Percentiles rank a stretch among this genome's conserved stretches.
These are phyloP conservation scores for Sarcodon aspratus DNA, from an alignment of 768 basidiomycete genomes.

Conservation along the genomic window DNA sequence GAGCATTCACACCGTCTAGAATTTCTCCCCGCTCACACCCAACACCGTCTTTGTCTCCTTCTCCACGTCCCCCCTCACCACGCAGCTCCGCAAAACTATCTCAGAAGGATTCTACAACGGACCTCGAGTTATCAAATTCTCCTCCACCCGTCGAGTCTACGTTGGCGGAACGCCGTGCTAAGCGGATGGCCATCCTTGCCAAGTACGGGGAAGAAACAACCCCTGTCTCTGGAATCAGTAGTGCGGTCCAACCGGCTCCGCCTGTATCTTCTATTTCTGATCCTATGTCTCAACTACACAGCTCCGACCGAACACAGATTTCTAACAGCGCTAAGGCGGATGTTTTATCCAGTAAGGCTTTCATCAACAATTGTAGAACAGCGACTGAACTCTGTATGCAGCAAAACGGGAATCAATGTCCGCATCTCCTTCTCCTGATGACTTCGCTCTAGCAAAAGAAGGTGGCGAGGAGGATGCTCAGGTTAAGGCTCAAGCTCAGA, in stretches of 20 bases:
- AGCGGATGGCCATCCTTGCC: constrained; percentile 67
- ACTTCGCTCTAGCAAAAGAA: constrained; percentile 62
- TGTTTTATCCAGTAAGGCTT: too few relatives aligned
- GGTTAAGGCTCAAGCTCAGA: constrained; percentile 32
- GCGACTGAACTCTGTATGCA: constrained; percentile 7
- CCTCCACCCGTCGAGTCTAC: constrained; percentile 43
- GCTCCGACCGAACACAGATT: constrained; percentile 10
- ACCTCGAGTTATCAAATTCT: constrained; percentile 39
- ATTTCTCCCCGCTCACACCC: constrained; percentile 44
- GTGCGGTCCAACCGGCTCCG: constrained; percentile 67
- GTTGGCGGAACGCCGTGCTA: constrained; percentile 56
- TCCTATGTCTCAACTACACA: constrained; percentile 45
- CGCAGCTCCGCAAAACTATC: constrained; percentile 14
- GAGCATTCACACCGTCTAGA: constrained; percentile 23
- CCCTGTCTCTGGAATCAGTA: constrained; percentile 44
- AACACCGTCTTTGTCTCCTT: constrained; percentile 5
- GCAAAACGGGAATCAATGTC: constrained; percentile 45
- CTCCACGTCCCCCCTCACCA: constrained; percentile 8
- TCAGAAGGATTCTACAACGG: constrained; percentile 31
- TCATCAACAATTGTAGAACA: too few relatives aligned
- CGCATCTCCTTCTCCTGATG: constrained; percentile 42
- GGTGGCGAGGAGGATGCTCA: constrained; percentile 40
- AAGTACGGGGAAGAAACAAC: constrained; percentile 51
- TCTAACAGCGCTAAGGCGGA: too few relatives aligned
- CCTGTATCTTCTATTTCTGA: constrained; percentile 50